Evolutionary conservation across 805 yeast genomes (phyloP).

Genomic region (Middelhovenomyces tepae): DNA sequence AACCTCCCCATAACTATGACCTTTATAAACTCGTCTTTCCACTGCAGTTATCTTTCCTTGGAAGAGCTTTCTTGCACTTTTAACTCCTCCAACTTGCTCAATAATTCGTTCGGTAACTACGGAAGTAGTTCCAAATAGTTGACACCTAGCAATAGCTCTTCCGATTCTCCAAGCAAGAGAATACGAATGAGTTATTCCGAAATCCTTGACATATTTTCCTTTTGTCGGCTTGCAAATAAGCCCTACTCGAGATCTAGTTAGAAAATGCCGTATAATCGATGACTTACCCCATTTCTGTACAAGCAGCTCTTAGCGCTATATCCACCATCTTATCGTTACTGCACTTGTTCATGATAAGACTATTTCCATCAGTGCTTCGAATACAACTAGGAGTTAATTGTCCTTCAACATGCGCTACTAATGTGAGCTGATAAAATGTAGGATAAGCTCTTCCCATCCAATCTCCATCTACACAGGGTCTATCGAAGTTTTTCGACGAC

Average conservation of each 20-base stretch:
- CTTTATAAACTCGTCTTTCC: constrained; percentile 33
- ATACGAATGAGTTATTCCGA: constrained; percentile 29
- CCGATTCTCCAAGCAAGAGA: constrained; percentile 43
- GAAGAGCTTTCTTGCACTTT: constrained; percentile 29
- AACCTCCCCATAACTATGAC: constrained; percentile 40
- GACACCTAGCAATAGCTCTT: constrained; percentile 34
- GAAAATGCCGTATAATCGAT: constrained; percentile 27
- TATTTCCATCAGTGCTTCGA: too few species aligned
- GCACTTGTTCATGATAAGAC: too few species aligned
- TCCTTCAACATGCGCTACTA: too few species aligned
- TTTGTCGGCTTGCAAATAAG: constrained; percentile 31
- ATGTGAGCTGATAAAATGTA: too few species aligned
- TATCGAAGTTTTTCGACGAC: too few species aligned
- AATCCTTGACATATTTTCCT: constrained; percentile 21
- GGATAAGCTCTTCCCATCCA: too few species aligned
- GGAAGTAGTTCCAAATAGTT: constrained; percentile 31
- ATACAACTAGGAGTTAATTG: too few species aligned
- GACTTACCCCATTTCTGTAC: too few species aligned
- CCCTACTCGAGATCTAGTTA: constrained; percentile 35
- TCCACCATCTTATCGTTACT: too few species aligned
- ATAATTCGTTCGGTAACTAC: constrained; percentile 29
- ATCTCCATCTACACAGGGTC: too few species aligned
- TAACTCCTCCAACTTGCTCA: constrained; percentile 30
- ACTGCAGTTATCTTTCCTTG: constrained; percentile 38
- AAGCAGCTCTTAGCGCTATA: too few species aligned